Percentiles rank a stretch among this genome's conserved stretches.
phyloP scores from a whole-genome alignment of 345 rosid species.

The Trapa incisa region DNA sequence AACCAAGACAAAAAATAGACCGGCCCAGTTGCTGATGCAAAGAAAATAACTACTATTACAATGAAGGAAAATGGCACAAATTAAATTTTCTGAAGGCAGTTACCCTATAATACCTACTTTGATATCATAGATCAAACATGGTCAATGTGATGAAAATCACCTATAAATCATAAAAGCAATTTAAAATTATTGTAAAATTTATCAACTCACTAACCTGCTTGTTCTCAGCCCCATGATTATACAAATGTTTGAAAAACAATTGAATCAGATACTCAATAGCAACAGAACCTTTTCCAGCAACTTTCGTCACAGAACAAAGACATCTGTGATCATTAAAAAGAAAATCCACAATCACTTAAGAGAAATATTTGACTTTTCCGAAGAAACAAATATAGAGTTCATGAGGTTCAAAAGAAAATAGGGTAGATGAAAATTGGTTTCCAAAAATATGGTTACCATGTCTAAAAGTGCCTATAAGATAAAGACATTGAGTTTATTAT shows the following conservation, averaged over 20 bases:
- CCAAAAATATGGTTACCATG: neutral
- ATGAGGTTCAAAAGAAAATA: neutral
- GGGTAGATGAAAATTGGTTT: neutral
- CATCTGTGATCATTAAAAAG: slow-evolving; percentile 38
- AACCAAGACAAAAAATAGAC: slow-evolving; percentile 90
- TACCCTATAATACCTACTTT: neutral
- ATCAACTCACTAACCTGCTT: slow-evolving; percentile 56
- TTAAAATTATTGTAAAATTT: neutral
- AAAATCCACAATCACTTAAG: too few relatives aligned
- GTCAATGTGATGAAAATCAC: neutral
- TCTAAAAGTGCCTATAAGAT: neutral
- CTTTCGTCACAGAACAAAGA: slow-evolving; percentile 73
- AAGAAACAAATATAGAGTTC: too few relatives aligned
- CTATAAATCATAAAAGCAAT: neutral
- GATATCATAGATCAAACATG: neutral
- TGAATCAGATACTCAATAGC: slow-evolving; percentile 77
- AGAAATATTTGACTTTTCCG: too few relatives aligned
- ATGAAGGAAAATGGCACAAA: neutral
- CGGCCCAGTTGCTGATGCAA: slow-evolving; percentile 67
- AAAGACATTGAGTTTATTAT: neutral
- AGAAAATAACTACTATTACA: slow-evolving; percentile 1
- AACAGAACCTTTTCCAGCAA: slow-evolving; percentile 57
- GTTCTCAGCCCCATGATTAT: slow-evolving; percentile 54
- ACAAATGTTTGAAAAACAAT: slow-evolving; percentile 75
- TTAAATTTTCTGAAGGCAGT: neutral